These are phyloP conservation scores for Crithidia fasciculata DNA, from an alignment of 208 protist genomes.

Conservation along the genomic window DNA sequence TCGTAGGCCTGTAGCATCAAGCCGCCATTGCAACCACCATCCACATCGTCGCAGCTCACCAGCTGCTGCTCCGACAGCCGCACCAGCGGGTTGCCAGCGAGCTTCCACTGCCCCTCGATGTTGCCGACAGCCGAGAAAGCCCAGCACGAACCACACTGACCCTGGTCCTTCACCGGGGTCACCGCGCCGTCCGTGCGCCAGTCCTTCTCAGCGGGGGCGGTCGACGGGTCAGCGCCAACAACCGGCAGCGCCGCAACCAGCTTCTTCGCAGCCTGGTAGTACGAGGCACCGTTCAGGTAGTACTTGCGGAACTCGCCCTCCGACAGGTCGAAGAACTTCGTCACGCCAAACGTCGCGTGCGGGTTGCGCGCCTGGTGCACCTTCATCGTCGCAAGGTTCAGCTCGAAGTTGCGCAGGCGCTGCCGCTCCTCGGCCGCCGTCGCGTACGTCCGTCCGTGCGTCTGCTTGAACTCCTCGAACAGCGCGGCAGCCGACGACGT, in stretches of 20 bases:
- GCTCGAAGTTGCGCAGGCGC: slow-evolving; percentile 43
- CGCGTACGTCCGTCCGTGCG: slow-evolving; percentile 46
- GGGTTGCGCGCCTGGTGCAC: slow-evolving; percentile 50
- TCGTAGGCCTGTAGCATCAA: slow-evolving; percentile 83
- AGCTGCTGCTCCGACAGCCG: slow-evolving; percentile 94
- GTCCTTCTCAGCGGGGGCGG: slow-evolving; percentile 38
- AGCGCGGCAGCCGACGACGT: slow-evolving; percentile 19
- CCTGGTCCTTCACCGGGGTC: slow-evolving; percentile 94
- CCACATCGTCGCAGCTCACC: slow-evolving; percentile 91
- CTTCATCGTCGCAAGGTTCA: slow-evolving; percentile 44
- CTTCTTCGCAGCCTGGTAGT: slow-evolving; percentile 39
- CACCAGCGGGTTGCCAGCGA: slow-evolving; percentile 63
- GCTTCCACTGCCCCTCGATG: slow-evolving; percentile 69
- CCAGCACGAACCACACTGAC: slow-evolving; percentile 95
- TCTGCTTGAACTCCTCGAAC: slow-evolving; percentile 52
- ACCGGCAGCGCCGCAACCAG: slow-evolving; percentile 4
- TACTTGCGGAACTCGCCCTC: slow-evolving; percentile 49
- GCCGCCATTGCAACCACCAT: slow-evolving; percentile 90
- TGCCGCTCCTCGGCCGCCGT: slow-evolving; percentile 39
- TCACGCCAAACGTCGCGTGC: slow-evolving; percentile 59
- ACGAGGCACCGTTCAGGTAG: slow-evolving; percentile 44
- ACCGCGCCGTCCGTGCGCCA: slow-evolving; percentile 90
- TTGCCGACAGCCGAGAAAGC: slow-evolving; percentile 88
- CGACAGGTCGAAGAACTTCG: slow-evolving; percentile 69
- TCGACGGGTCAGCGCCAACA: slow-evolving; percentile 5